These are phyloP conservation scores for Cytospora paraplurivora DNA, from an alignment of 2,329 filamentous ascomycete species.

Conservation along the genomic window DNA sequence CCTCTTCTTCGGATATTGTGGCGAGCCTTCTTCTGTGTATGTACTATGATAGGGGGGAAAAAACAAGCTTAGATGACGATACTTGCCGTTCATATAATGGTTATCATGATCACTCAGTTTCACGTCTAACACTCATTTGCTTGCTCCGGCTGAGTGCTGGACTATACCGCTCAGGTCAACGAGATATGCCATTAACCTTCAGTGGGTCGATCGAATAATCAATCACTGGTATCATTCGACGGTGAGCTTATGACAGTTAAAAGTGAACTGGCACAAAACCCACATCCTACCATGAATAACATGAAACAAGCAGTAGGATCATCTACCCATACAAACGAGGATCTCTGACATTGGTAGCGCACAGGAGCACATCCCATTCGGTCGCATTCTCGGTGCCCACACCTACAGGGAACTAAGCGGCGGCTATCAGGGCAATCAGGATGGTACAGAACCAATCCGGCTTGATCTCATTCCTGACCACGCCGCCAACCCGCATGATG, in stretches of 20 bases:
- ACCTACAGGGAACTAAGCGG: too few relatives aligned
- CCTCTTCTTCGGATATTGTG: neutral
- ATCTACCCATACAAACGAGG: too few relatives aligned
- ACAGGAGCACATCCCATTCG: too few relatives aligned
- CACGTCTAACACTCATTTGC: neutral
- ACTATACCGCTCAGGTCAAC: neutral
- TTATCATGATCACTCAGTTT: neutral
- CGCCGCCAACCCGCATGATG: too few relatives aligned
- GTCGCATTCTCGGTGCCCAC: too few relatives aligned
- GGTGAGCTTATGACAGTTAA: neutral
- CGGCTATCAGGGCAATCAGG: too few relatives aligned
- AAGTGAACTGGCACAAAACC: too few relatives aligned
- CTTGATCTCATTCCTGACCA: too few relatives aligned
- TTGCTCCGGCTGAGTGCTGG: neutral
- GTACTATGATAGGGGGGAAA: neutral
- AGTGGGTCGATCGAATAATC: neutral
- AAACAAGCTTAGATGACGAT: neutral
- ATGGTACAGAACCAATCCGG: too few relatives aligned
- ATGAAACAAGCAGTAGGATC: too few relatives aligned
- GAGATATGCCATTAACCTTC: neutral
- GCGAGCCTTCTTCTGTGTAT: neutral
- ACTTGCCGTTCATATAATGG: neutral
- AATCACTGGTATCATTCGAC: neutral
- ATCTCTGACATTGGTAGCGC: too few relatives aligned
- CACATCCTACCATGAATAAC: too few relatives aligned